These are phyloP conservation scores for Neonectria ditissima DNA, from an alignment of 2,329 filamentous ascomycete genomes.

Conservation along the genomic window DNA sequence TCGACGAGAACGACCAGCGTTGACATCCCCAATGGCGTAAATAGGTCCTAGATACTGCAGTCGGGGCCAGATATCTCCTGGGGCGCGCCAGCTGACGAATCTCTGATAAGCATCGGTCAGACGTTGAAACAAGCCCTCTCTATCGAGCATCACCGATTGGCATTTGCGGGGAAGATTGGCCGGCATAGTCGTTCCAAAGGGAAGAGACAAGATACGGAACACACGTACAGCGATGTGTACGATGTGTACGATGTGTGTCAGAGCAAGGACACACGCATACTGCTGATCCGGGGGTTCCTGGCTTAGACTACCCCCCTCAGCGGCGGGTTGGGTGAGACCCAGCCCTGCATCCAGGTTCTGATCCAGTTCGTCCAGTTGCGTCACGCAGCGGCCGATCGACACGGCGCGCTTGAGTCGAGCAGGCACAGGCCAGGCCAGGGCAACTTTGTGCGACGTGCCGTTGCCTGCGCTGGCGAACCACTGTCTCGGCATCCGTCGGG, in stretches of 20 bases:
- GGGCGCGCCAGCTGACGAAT: neutral
- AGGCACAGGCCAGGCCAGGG: neutral
- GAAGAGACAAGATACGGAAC: neutral
- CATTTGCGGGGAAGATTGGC: neutral
- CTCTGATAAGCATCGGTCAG: neutral
- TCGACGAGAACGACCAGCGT: neutral
- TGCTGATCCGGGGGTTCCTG: neutral
- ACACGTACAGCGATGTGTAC: neutral
- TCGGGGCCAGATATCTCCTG: neutral
- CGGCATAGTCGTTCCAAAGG: neutral
- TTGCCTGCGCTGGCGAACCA: neutral
- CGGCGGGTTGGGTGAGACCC: neutral
- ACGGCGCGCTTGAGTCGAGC: neutral
- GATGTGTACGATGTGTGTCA: neutral
- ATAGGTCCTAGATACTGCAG: neutral
- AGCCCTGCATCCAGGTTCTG: neutral
- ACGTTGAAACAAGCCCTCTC: neutral
- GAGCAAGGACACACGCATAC: neutral
- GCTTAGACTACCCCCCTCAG: no score
- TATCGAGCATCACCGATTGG: neutral
- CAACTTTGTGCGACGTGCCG: neutral
- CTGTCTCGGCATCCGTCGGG: neutral
- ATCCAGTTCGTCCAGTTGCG: neutral
- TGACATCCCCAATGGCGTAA: neutral
- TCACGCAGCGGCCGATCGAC: neutral